Conservation (phyloP, 2,329 filamentous ascomycete genomes). For the Aspergillus jensenii region DNA sequence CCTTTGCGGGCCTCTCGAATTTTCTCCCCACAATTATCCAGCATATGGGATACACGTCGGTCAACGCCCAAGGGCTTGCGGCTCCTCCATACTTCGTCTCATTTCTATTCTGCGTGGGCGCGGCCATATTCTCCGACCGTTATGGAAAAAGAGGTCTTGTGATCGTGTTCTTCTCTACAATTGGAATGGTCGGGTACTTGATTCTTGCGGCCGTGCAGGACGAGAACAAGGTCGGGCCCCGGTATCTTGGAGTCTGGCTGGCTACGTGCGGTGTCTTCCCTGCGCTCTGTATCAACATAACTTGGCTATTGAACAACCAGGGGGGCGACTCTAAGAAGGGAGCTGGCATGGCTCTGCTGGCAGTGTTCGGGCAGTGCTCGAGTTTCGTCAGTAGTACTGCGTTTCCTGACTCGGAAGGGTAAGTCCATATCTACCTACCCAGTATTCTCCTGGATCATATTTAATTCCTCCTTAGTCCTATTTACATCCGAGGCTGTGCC, state of each 20-base stretch:
- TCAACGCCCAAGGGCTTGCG: conserved; percentile 44
- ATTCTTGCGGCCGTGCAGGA: conserved; percentile 28
- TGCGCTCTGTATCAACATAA: conserved; percentile 23
- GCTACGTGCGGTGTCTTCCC: conserved; percentile 30
- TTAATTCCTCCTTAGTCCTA: conserved; percentile 4
- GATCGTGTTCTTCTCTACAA: conserved; percentile 25
- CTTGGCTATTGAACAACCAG: conserved; percentile 29
- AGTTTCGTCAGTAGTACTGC: conserved; percentile 25
- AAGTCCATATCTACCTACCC: neutral
- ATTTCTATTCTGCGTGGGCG: conserved; percentile 32
- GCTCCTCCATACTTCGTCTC: conserved; percentile 44
- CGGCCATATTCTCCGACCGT: conserved; percentile 38
- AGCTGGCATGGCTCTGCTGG: conserved; percentile 24
- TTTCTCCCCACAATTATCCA: conserved; percentile 45
- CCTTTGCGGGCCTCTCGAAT: conserved; percentile 41
- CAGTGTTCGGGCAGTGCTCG: conserved; percentile 25
- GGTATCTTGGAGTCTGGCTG: conserved; percentile 42
- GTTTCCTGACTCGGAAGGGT: conserved; percentile 22
- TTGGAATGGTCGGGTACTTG: conserved; percentile 36
- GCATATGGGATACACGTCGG: conserved; percentile 40
- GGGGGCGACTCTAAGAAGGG: conserved; percentile 26
- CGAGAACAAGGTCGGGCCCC: conserved; percentile 24
- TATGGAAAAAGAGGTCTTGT: conserved; percentile 36
- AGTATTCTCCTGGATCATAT: neutral
- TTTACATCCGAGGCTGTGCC: conserved; percentile 23